Conservation (phyloP, 2,329 filamentous ascomycete genomes). For the Epichloe baconii region DNA sequence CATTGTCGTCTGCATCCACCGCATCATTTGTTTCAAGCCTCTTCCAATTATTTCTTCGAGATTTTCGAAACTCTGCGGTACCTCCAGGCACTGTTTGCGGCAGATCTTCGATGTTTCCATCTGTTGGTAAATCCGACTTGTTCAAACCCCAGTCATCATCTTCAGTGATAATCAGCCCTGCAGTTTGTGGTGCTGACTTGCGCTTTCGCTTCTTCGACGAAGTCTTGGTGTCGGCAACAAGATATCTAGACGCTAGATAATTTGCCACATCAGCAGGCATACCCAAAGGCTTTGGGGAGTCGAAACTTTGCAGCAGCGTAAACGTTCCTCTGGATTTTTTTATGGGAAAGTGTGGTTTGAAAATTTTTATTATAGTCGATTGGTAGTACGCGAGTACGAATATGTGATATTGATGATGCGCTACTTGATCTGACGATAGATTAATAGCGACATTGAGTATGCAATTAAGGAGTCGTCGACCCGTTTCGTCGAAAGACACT, state of each 20-base stretch:
- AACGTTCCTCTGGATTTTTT: neutral
- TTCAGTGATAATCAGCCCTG: slow-evolving; percentile 50
- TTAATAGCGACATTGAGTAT: neutral
- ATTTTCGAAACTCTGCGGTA: slow-evolving; percentile 53
- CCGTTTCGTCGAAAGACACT: no score
- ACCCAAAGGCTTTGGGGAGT: neutral
- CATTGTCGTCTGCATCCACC: slow-evolving; percentile 22
- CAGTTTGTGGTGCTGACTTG: slow-evolving; percentile 29
- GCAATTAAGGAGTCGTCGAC: neutral
- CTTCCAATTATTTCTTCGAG: slow-evolving; percentile 75
- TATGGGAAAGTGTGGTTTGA: neutral
- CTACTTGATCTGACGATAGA: no score
- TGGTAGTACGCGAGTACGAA: no score
- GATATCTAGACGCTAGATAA: slow-evolving; percentile 86
- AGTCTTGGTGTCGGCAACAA: slow-evolving; percentile 46
- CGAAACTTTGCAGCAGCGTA: no score
- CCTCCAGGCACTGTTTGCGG: slow-evolving; percentile 36
- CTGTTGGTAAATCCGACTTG: slow-evolving; percentile 15
- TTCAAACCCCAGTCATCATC: slow-evolving; percentile 46
- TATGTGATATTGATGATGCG: no score
- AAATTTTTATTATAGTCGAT: no score
- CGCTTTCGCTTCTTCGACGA: slow-evolving; percentile 49
- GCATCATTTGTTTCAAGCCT: slow-evolving; percentile 38
- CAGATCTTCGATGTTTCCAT: slow-evolving; percentile 31
- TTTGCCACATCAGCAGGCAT: slow-evolving; percentile 56